Base-by-base conservation (phyloP, 1,284 basidiomycete genomes). In the Coriolopsis trogii region DNA sequence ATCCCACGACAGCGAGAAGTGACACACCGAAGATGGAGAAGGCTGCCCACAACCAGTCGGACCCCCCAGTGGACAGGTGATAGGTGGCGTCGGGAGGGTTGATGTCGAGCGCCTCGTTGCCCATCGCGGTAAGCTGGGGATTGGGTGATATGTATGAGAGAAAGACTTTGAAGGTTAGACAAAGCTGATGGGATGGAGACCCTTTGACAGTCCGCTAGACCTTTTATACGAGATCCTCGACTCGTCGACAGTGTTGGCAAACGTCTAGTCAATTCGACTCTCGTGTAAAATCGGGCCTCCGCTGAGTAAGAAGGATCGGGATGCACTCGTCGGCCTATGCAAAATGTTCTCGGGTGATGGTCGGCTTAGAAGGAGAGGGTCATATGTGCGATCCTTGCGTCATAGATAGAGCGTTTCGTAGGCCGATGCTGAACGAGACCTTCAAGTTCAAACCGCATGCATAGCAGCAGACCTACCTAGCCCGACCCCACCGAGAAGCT, bases 21-120 rank as follows among this genome's bases (percentile, higher is more conserved):
- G 70, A 66, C 9, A 78, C 21, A 4, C 71, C 56, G 73, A 81
- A 77, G 46, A 80, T 53, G 13, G 78, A 73, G 53, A 81, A 81
- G 21, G 81, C 80, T 1, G 79, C 71, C 76, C 81, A 84, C 25
- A 82, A 70, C 75, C 75, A 85, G 63, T 81, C 73, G 1, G 78
- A 77, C 6, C 70, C 75, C 55, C 67, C 59, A 3, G 63, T 67
- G 28, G 70, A 70, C 56, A 78, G 70, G 60, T 77, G 73, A 46
- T 63, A 60, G 41, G 68, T 64, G 31, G 72, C 73, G 16, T 58
- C 68, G 15, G 71, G 68, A 0, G 75, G 75, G 61, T 77, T 77
- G 25, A 63, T 53, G 38, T 63, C 48, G 43, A 67, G 55, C 13
- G 66, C 65, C 15, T 61, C 29, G 61, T 67, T 68, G 44, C 53